These are phyloP conservation scores for Garcia nutans DNA, from an alignment of 345 rosid species.

Conservation along the genomic window DNA sequence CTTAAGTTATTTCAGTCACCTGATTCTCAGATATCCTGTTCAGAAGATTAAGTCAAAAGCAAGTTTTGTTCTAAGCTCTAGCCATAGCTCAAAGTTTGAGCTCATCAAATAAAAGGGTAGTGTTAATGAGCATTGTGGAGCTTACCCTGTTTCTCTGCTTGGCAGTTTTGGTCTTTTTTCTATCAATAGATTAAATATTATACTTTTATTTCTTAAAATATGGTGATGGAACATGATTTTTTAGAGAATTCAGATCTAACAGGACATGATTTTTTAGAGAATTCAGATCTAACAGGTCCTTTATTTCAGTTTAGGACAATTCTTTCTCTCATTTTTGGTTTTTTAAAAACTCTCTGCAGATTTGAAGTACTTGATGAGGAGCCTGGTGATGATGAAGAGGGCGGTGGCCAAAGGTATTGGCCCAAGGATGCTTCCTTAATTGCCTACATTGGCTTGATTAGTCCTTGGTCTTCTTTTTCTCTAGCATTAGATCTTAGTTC, in stretches of 20 bases:
- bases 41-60: neutral
- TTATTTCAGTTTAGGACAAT: neutral
- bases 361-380: conserved; percentile 95
- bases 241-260: neutral
- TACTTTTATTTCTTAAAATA: neutral
- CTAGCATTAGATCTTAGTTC: neutral
- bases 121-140: neutral
- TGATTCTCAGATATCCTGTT: neutral
- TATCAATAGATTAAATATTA: neutral
- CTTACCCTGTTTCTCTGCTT: neutral
- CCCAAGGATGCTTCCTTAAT: neutral
- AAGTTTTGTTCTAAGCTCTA: neutral
- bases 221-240: neutral
- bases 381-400: conserved; percentile 94
- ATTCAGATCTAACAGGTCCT: neutral
- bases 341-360: conserved; percentile 38
- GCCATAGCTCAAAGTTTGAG: neutral
- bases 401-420: conserved; percentile 66
- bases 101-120: neutral
- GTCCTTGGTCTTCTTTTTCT: neutral
- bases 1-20: neutral
- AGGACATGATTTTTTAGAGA: neutral
- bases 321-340: conserved; percentile 3
- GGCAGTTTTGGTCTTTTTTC: neutral
- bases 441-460: neutral